Base-by-base conservation (phyloP, 2,329 filamentous ascomycete genomes). In the Calonectria hongkongensis region DNA sequence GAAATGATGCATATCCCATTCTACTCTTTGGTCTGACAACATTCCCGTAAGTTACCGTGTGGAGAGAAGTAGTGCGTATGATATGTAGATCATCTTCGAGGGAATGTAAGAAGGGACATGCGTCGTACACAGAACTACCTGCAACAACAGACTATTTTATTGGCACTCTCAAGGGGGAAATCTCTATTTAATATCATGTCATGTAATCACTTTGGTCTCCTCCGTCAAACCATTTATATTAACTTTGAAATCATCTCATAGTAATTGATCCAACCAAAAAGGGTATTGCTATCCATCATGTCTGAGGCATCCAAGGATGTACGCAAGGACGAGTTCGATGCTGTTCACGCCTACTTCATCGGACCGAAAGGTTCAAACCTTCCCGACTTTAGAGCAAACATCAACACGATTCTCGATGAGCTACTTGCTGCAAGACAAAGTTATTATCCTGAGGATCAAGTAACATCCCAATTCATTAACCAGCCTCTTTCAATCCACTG, bases 361-460 rank as follows among this genome's bases (percentile, higher is more conserved):
- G 85, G 86, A 0, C 85, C 85, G 3, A 83, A 84, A 45, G 85
- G 84, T 18, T 80, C 85, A 54, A 87, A 87, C 68, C 74, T 86
- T n/a, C 74, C 79, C 0, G 83, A 82, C 56, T 86, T 87, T 63
- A 81, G 81, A 68, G 78, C 83, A 4, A 84, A 85, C 64, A 84
- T 87, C 56, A 75, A 81, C 30, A 81, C 79, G 4, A 85, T 87
- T 9, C 82, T 87, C 2, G 81, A 86, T 21, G 80, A 83, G 33
- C 73, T 85, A 8, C 74, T 82, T 12, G 73, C 74, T 3, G 81
- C 84, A 7, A 79, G 85, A 12, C 56, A 75, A 27, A 82, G 76
- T 33, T 85, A 86, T 68, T 85, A 82, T 48, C 80, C 81, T 0
- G 74, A 82, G 28, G 84, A 87, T 73, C 82, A 81, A 6, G 85